phyloP scores from a whole-genome alignment of 768 basidiomycete species.

The Filobasidium wieringae region DNA sequence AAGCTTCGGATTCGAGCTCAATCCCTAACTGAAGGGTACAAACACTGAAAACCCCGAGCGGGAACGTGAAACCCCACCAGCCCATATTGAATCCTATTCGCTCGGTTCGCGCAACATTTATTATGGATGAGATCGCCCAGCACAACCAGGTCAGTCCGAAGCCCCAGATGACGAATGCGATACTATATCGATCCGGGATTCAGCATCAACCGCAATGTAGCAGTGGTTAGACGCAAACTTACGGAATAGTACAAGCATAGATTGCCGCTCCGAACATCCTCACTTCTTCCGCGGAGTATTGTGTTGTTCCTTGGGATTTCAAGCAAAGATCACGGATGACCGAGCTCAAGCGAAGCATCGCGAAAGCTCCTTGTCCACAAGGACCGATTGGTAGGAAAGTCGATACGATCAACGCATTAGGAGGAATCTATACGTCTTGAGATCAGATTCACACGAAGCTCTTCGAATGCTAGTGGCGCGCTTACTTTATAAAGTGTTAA shows the following conservation, averaged over 20 bases:
- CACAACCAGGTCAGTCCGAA: constrained; percentile 32
- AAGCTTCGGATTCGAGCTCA: constrained; percentile 29
- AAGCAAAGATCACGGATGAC: constrained; percentile 16
- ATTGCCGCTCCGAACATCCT: constrained; percentile 11
- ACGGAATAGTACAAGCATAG: constrained; percentile 17
- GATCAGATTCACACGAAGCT: neutral
- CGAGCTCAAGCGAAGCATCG: constrained; percentile 27
- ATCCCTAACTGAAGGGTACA: constrained; percentile 26
- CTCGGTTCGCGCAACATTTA: constrained; percentile 14
- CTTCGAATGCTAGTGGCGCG: neutral
- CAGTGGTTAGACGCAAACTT: neutral
- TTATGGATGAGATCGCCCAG: constrained; percentile 23
- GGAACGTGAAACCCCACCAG: constrained; percentile 33
- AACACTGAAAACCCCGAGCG: constrained; percentile 30
- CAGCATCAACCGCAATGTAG: neutral
- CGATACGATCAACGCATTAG: constrained; percentile 45
- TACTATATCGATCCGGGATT: too few relatives aligned
- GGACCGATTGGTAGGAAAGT: constrained; percentile 67
- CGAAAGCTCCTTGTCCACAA: constrained; percentile 51
- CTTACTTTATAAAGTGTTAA: constrained; percentile 42
- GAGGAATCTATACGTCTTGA: neutral
- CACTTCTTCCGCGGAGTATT: constrained; percentile 12
- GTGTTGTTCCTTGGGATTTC: neutral
- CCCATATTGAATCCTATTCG: constrained; percentile 17
- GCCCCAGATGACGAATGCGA: constrained; percentile 34